Conservation (phyloP, 306 rosid species). For the Cucurbita pepo region DNA sequence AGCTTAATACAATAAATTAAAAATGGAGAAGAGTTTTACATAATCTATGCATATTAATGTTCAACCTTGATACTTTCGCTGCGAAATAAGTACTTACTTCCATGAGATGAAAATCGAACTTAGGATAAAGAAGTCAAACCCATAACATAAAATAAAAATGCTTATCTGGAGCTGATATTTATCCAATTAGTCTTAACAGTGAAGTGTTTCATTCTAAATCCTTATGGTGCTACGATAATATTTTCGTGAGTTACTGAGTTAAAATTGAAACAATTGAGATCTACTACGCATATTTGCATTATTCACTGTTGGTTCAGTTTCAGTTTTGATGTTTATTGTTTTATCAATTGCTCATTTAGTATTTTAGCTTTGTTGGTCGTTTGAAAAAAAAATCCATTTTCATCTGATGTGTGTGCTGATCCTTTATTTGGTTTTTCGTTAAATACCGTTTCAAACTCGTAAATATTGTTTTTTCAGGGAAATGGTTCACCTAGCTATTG, state of each 20-base stretch:
- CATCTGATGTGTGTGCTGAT: neutral
- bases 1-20: neutral
- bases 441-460: neutral
- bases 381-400: neutral
- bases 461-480: constrained; percentile 45
- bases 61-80: neutral
- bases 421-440: neutral
- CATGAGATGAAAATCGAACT: neutral
- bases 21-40: neutral
- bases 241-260: neutral
- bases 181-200: neutral
- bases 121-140: neutral
- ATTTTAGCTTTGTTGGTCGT: neutral
- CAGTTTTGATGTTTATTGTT: neutral
- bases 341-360: neutral
- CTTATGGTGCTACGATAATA: neutral
- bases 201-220: neutral
- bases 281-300: neutral
- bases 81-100: neutral
- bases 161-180: neutral
- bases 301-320: neutral
- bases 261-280: neutral
- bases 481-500: constrained; percentile 99
- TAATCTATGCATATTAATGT: neutral
- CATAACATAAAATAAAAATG: neutral